phyloP scores from a whole-genome alignment of 352 stramenopile species.

The Globisporangium okanoganense region DNA sequence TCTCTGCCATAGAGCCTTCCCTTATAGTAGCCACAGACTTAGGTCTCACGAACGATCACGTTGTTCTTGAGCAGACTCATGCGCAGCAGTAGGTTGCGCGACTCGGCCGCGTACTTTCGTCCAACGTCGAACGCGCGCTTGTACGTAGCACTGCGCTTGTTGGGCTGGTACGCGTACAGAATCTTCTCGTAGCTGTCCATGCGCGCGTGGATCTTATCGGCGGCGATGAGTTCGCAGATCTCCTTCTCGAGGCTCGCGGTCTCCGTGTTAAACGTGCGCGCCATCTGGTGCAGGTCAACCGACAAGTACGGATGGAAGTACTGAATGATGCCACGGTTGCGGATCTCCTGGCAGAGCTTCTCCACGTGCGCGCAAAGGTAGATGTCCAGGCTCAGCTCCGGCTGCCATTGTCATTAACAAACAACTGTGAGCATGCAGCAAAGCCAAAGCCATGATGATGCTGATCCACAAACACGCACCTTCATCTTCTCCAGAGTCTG shows the following conservation, averaged over 20 bases:
- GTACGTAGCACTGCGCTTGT: constrained; percentile 75
- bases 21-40: constrained; percentile 4
- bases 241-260: constrained; percentile 67
- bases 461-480: constrained; percentile 22
- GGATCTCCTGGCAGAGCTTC: constrained; percentile 76
- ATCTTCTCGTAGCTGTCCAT: constrained; percentile 90
- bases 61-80: constrained; percentile 88
- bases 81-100: constrained; percentile 73
- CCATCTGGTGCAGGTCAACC: constrained; percentile 85
- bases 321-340: constrained; percentile 81
- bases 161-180: constrained; percentile 74
- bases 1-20: background rate
- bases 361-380: constrained; percentile 76
- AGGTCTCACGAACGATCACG: constrained; percentile 73
- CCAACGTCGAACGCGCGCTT: constrained; percentile 78
- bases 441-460: background rate
- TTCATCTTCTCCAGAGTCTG: constrained; percentile 72
- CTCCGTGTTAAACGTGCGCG: constrained; percentile 73
- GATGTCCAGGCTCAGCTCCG: constrained; percentile 74
- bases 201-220: constrained; percentile 67
- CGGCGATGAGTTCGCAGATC: constrained; percentile 71
- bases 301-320: constrained; percentile 89
- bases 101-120: constrained; percentile 77
- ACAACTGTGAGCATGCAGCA: background rate
- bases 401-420: constrained; percentile 19